A percentile compares a stretch with the other conserved stretches of the same genome.
These are phyloP conservation scores for Aspergillus caelatus DNA, from an alignment of 2,329 filamentous ascomycete genomes.

Conservation along the genomic window DNA sequence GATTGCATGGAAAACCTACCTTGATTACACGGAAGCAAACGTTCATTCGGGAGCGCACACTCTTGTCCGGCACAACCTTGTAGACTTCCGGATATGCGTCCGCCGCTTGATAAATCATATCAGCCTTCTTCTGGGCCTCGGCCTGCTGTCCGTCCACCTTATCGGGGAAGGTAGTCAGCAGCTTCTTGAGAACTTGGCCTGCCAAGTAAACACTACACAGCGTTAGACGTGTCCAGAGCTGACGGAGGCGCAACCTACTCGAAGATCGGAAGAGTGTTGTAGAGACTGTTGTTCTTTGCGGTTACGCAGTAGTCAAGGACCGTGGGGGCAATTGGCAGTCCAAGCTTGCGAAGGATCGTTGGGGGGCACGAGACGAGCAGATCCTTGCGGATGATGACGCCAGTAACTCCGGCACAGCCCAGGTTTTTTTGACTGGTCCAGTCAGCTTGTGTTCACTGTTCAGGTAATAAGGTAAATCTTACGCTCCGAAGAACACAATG, in stretches of 20 bases:
- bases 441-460: not conserved
- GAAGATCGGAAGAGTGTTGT: conserved; percentile 95
- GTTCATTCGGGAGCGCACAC: conserved; percentile 85
- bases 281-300: conserved; percentile 90
- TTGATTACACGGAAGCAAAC: conserved; percentile 81
- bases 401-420: conserved; percentile 81
- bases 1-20: conserved; percentile 20
- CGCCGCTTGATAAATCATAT: conserved; percentile 73
- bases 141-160: conserved; percentile 78
- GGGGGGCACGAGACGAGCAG: conserved; percentile 62
- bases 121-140: conserved; percentile 73
- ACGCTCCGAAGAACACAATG: conserved; percentile 72
- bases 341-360: conserved; percentile 71
- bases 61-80: conserved; percentile 74
- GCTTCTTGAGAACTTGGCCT: conserved; percentile 80
- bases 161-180: conserved; percentile 65
- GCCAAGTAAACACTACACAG: conserved; percentile 75
- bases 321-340: conserved; percentile 60
- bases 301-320: conserved; percentile 82
- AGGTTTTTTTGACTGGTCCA: conserved; percentile 78
- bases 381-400: conserved; percentile 80
- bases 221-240: conserved; percentile 10
- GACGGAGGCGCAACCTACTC: conserved; percentile 17
- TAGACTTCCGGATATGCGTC: conserved; percentile 76
- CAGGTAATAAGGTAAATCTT: not conserved